Evolutionary conservation across 768 basidiomycete species (phyloP), one percentile per base, ranked within the genome.

Genomic region (Hydnum rufescens): DNA sequence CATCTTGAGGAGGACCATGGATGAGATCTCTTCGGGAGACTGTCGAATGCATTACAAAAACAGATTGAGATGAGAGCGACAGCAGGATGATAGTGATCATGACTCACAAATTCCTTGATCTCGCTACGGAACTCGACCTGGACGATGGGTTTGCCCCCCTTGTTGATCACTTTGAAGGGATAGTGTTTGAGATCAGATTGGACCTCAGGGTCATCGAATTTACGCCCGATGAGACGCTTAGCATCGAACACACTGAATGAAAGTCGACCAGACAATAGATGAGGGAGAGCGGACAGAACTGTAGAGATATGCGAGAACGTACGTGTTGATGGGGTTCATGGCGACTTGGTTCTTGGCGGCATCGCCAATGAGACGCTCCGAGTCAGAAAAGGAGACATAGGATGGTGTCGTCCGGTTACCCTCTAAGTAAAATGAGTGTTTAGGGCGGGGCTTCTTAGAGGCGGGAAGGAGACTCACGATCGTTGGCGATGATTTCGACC

Each of bases 321-420:
- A 76, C 77, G 83, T 86, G 70, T 93, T 88, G 68, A 80, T 75
- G 53, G 90, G 92, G 76, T 96, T 97, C 89, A 95, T 92, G 55
- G 90, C 90, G 67, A 87, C 86, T 62, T 92, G 89, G 69, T 96
- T 96, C 74, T 96, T 96, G 52, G 93, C 93, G 60, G 93, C 93
- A 74, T 97, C 93, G 62, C 92, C 93, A 64, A 97, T 96, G 60
- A 97, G 76, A 72, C 93, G 90, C 74, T 96, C 93, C 57, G 71
- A 80, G 62, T 87, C 85, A 58, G 86, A 84, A 74, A 93, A 93
- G 49, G 90, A 80, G 67, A 95, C 90, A 66, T 92, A 93, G 4
- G 90, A 93, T 16, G 90, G 89, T 4, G 89, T 93, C 5, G 90
- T 93, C 54, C 89, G 82, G 72, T 93, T 87, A 65, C 85, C 84